Percentiles rank a stretch among this genome's conserved stretches.
These are phyloP conservation scores for Limonium bicolor DNA, from an alignment of 148 eudicot species.

Conservation along the genomic window DNA sequence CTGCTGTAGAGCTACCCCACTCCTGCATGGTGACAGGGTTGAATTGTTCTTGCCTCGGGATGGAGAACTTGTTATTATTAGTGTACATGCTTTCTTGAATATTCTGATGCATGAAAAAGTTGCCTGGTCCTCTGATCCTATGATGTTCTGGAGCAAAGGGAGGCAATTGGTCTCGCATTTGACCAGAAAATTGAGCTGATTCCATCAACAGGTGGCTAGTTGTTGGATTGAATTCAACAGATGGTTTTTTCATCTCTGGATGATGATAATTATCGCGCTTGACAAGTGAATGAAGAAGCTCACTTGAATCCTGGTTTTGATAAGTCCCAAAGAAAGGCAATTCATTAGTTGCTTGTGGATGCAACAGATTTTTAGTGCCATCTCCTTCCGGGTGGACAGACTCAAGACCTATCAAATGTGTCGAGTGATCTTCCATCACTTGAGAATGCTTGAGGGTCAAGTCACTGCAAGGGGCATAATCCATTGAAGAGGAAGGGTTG, in stretches of 20 bases:
- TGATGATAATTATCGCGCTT: conserved; percentile 32
- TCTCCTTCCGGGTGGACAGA: conserved; percentile 20
- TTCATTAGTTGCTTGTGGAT: conserved; percentile 28
- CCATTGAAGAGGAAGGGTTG: conserved; percentile 19
- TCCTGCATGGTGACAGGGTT: conserved; percentile 32
- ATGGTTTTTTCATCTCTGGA: conserved; percentile 34
- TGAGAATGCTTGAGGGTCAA: conserved; percentile 27
- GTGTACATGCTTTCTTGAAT: conserved; percentile 37
- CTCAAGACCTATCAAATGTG: conserved; percentile 33
- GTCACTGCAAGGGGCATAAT: conserved; percentile 21
- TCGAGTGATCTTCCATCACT: conserved; percentile 23
- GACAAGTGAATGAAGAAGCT: conserved; percentile 37
- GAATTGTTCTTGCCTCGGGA: conserved; percentile 41
- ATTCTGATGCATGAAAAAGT: conserved; percentile 31
- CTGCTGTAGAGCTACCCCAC: conserved; percentile 35
- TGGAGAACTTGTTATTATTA: conserved; percentile 23
- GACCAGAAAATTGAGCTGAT: conserved; percentile 27
- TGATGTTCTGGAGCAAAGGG: conserved; percentile 32
- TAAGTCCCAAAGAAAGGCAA: conserved; percentile 32
- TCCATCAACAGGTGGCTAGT: conserved; percentile 26
- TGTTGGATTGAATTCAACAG: conserved; percentile 29
- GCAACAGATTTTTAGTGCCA: conserved; percentile 26
- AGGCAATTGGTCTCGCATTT: conserved; percentile 35
- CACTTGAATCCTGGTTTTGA: conserved; percentile 32
- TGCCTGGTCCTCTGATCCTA: conserved; percentile 34